Evolutionary conservation across 345 rosid genomes (phyloP), one percentile per base, ranked within the genome.

Genomic region (Rhodomyrtus tomentosa): DNA sequence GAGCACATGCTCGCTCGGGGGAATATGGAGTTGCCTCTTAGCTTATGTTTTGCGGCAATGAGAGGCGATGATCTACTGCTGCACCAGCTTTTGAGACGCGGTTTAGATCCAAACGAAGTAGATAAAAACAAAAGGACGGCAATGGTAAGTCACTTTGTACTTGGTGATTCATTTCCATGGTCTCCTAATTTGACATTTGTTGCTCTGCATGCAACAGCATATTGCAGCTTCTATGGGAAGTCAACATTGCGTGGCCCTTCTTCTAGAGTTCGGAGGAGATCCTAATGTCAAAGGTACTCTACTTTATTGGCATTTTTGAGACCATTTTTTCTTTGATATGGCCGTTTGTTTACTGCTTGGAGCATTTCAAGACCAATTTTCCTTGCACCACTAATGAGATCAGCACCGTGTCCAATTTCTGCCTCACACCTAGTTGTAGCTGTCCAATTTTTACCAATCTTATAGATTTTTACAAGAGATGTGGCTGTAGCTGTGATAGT

Each of bases 11-110:
- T 96, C 85, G 93, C 96, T 89, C 91, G 88, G 50, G 98, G 98
- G 29, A 90, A 93, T 88, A 91, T 91, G 96, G 96, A 92, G 81
- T 82, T 95, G 88, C 98, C 98, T 89, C 96, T 96, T 56, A 92
- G 92, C 82, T 85, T 94, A 25, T 93, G 94, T 87, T 93, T 94
- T 83, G 98, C 99, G 5, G 94, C 98, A n/a, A 85, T 80, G 45
- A 93, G 98, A 91, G 95, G 95, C 55, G 98, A 96, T 62, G 98
- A 94, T 86, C 89, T 92, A 18, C 83, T 96, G 87, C 85, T 96
- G 86, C 94, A 91, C 50, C 97, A 93, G 87, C 79, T 96, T 90
- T 93, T 96, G 73, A 90, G 83, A 86, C 92, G 93, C 15, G 95
- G 97, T 58, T 89, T 92, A 18, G 94, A 88, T 87, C 94, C 98